These are phyloP conservation scores for Suhomyces guaymorum DNA, from an alignment of 1,139 yeast species.

Conservation along the genomic window DNA sequence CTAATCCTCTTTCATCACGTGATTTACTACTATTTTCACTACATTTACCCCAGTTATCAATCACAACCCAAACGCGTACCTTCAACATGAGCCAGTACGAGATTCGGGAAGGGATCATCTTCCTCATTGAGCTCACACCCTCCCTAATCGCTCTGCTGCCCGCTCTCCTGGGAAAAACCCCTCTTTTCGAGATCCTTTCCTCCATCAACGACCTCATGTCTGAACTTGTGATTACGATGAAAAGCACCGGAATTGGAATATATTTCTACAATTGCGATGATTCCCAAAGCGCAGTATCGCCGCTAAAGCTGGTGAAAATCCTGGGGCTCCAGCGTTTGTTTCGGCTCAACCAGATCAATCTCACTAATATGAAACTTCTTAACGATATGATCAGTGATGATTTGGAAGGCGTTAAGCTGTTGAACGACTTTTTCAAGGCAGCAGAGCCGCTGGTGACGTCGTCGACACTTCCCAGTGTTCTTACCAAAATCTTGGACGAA, in stretches of 20 bases:
- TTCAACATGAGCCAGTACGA: slow-evolving; percentile 33
- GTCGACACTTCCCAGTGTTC: slow-evolving; percentile 28
- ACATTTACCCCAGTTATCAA: too few species aligned
- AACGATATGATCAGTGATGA: slow-evolving; percentile 37
- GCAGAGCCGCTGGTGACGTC: slow-evolving; percentile 10
- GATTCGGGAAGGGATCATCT: slow-evolving; percentile 62
- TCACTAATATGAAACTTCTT: slow-evolving; percentile 42
- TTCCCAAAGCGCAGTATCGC: slow-evolving; percentile 4
- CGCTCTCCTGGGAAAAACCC: slow-evolving; percentile 38
- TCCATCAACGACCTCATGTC: slow-evolving; percentile 58
- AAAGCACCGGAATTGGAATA: slow-evolving; percentile 67
- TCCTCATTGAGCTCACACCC: slow-evolving; percentile 61
- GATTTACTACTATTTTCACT: background rate
- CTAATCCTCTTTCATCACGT: background rate
- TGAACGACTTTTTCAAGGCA: slow-evolving; percentile 21
- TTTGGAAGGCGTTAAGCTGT: slow-evolving; percentile 18
- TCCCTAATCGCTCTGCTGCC: slow-evolving; percentile 42
- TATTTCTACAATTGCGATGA: slow-evolving; percentile 55
- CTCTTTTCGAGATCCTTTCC: slow-evolving; percentile 52
- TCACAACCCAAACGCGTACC: too few species aligned
- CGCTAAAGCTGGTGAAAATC: slow-evolving; percentile 29
- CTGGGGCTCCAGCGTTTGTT: slow-evolving; percentile 34
- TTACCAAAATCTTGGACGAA: slow-evolving; percentile 37
- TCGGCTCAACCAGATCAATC: slow-evolving; percentile 37
- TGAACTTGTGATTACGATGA: slow-evolving; percentile 57